Percentiles rank a stretch among this genome's conserved stretches.
phyloP scores from a whole-genome alignment of 192 early-diverging fungal species.

The Gonapodya prolifera region DNA sequence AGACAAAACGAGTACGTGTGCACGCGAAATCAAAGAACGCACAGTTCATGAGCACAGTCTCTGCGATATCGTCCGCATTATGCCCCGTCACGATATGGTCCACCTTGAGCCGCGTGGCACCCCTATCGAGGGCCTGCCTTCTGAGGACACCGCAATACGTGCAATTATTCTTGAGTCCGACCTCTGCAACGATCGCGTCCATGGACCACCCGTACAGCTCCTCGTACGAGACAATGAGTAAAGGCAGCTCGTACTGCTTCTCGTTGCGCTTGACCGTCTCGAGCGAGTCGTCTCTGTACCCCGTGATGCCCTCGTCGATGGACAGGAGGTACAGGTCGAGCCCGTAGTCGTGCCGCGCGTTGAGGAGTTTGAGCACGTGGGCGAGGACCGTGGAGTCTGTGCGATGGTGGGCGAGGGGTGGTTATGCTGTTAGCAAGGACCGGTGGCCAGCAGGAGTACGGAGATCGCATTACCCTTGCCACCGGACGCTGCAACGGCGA shows the following conservation, averaged over 20 bases:
- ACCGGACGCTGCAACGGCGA: conserved; percentile 91
- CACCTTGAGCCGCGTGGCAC: conserved; percentile 75
- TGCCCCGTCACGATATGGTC: conserved; percentile 98
- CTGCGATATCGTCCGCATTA: conserved; percentile 97
- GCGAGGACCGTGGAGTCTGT: conserved; percentile 92
- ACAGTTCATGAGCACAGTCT: conserved; percentile 98
- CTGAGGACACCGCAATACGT: conserved; percentile 99
- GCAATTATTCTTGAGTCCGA: conserved; percentile 96
- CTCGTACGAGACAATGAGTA: conserved; percentile 87
- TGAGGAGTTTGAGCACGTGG: conserved; percentile 83
- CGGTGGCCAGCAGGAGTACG: not conserved
- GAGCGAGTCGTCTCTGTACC: conserved; percentile 95
- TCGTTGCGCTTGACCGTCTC: conserved; percentile 91
- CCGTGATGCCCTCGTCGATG: conserved; percentile 94
- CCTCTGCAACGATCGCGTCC: conserved; percentile 90
- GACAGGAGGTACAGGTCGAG: conserved; percentile 84
- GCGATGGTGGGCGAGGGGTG: not conserved
- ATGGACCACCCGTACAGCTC: conserved; percentile 98
- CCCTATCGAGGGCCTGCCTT: conserved; percentile 90
- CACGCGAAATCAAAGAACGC: not conserved
- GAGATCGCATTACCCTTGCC: conserved; percentile 55
- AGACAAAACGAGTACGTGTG: too few species aligned
- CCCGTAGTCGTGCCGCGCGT: conserved; percentile 84
- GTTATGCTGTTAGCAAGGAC: conserved; percentile 1
- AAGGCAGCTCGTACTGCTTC: conserved; percentile 81